These are phyloP conservation scores for Xylaria palmicola DNA, from an alignment of 495 filamentous ascomycete genomes.

Conservation along the genomic window DNA sequence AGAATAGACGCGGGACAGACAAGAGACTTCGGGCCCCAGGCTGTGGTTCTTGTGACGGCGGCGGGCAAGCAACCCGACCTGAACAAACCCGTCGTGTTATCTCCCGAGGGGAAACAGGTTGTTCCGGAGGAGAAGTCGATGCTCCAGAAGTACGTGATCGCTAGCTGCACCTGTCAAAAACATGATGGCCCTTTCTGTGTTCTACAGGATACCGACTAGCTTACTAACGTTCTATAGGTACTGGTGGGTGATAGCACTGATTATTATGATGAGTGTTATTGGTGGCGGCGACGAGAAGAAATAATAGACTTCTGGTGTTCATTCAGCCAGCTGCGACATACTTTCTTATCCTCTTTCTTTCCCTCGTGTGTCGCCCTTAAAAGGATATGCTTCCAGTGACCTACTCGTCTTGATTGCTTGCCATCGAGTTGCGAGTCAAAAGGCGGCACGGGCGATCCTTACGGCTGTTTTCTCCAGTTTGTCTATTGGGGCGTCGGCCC, in stretches of 20 bases:
- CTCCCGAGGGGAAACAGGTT: conserved; percentile 57
- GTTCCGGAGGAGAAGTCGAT: conserved; percentile 64
- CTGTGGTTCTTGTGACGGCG: conserved; percentile 45
- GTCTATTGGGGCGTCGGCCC: too few relatives aligned
- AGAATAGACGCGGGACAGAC: conserved; percentile 55
- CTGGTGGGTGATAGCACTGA: conserved; percentile 52
- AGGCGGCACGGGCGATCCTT: neutral
- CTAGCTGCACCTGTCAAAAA: neutral
- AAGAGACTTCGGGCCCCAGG: conserved; percentile 57
- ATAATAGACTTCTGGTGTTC: conserved; percentile 23
- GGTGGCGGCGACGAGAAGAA: conserved; percentile 44
- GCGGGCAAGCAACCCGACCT: conserved; percentile 55
- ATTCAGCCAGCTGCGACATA: neutral
- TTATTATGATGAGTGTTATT: conserved; percentile 34
- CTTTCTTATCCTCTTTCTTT: too few relatives aligned
- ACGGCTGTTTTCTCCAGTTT: neutral
- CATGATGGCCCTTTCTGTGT: neutral
- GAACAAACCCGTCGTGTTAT: conserved; percentile 65
- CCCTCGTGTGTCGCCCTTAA: neutral
- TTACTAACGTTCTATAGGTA: conserved; percentile 41
- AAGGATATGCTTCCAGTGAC: neutral
- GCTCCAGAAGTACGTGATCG: conserved; percentile 62
- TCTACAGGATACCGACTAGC: conserved; percentile 19
- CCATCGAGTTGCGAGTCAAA: neutral
- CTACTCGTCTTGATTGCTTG: neutral